Conservation (phyloP, 2,329 filamentous ascomycete genomes). For the Didymosphaeria variabile region DNA sequence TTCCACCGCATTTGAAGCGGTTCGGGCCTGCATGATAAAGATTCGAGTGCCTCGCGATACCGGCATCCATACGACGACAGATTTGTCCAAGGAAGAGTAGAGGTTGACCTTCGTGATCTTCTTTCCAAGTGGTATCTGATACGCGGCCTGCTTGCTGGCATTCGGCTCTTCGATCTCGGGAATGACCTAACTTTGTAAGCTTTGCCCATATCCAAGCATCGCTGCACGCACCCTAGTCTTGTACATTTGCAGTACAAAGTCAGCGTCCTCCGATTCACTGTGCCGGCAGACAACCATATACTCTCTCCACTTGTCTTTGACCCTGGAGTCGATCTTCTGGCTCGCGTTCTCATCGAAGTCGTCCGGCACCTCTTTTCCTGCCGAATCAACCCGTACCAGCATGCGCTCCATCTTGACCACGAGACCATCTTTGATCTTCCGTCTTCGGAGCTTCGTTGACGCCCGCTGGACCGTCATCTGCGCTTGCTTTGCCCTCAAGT, state of each 20-base stretch:
- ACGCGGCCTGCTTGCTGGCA: constrained; percentile 63
- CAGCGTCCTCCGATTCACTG: constrained; percentile 62
- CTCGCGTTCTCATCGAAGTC: constrained; percentile 72
- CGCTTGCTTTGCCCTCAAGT: constrained; percentile 50
- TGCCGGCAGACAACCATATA: constrained; percentile 70
- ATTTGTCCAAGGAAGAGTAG: constrained; percentile 73
- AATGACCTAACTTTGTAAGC: constrained; percentile 57
- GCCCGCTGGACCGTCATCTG: constrained; percentile 50
- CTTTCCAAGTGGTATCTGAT: constrained; percentile 65
- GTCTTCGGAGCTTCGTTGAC: constrained; percentile 48
- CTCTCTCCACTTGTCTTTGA: constrained; percentile 72
- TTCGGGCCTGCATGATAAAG: constrained; percentile 67
- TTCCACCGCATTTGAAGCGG: constrained; percentile 69
- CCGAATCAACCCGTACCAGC: constrained; percentile 69
- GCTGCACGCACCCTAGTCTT: constrained; percentile 60
- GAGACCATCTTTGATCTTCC: constrained; percentile 63
- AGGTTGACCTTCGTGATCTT: constrained; percentile 67
- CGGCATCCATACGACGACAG: constrained; percentile 69
- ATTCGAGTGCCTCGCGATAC: constrained; percentile 65
- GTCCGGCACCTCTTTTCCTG: constrained; percentile 61
- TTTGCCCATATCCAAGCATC: background rate
- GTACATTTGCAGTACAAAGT: constrained; percentile 68
- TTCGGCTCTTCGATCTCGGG: constrained; percentile 64
- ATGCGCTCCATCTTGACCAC: constrained; percentile 74
- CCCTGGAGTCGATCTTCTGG: constrained; percentile 65